These are phyloP conservation scores for Ascochyta lentis DNA, from an alignment of 2,329 filamentous ascomycete genomes.

Conservation along the genomic window DNA sequence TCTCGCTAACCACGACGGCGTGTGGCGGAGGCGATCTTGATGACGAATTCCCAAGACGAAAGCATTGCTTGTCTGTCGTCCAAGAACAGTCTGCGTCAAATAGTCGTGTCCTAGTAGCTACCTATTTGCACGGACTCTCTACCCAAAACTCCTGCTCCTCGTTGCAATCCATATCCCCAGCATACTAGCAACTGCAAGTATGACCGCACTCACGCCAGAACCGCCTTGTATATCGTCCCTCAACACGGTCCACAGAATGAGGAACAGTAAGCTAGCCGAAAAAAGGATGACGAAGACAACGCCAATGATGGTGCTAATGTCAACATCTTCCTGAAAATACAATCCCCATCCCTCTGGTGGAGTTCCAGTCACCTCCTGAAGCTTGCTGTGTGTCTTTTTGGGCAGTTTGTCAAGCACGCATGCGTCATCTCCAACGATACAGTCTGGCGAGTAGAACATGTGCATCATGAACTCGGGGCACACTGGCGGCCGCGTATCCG, in stretches of 20 bases:
- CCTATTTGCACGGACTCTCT: too few species aligned
- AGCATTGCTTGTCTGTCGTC: too few species aligned
- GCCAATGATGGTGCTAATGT: neutral
- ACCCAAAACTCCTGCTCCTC: too few species aligned
- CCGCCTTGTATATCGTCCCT: neutral
- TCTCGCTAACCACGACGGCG: neutral
- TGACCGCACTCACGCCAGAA: neutral
- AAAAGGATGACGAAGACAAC: neutral
- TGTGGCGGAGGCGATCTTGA: neutral
- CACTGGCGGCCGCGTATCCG: neutral
- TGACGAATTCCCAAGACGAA: neutral
- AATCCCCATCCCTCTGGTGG: neutral
- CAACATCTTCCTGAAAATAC: neutral
- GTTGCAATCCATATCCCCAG: neutral
- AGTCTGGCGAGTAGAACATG: neutral
- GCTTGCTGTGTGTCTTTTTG: neutral
- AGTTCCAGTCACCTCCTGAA: neutral
- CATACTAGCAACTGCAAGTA: neutral
- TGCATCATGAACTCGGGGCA: slow-evolving; percentile 1
- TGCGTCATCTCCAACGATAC: neutral
- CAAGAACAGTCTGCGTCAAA: too few species aligned
- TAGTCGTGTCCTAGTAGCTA: too few species aligned
- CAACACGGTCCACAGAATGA: neutral
- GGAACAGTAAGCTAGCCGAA: neutral
- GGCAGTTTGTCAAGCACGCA: neutral